A percentile compares a stretch with the other conserved stretches of the same genome.
Conservation (phyloP, 805 yeast genomes). For the Candida manassasensis region DNA sequence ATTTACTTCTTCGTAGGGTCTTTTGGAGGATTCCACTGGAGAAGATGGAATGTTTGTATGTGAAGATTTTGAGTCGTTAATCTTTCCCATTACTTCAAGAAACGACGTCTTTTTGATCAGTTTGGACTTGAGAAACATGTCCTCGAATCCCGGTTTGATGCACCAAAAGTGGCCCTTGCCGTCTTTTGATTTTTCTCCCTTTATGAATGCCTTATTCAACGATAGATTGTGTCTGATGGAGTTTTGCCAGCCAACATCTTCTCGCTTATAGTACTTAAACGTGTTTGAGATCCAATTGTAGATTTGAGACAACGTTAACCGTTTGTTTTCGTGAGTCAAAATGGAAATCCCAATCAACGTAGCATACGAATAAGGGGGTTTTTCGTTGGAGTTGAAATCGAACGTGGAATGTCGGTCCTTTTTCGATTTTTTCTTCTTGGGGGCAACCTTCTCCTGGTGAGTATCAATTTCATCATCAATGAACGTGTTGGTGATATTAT, state of each 20-base stretch:
- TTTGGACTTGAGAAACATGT: constrained; percentile 64
- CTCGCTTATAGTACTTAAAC: constrained; percentile 74
- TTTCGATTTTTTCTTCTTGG: constrained; percentile 19
- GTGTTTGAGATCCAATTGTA: constrained; percentile 89
- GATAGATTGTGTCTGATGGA: constrained; percentile 93
- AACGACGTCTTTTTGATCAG: constrained; percentile 41
- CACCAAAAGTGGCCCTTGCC: constrained; percentile 94
- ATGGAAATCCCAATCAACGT: constrained; percentile 91
- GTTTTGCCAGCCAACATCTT: constrained; percentile 96
- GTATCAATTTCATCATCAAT: background rate
- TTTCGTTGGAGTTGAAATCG: constrained; percentile 51
- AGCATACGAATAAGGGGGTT: constrained; percentile 95
- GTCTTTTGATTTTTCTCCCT: constrained; percentile 86
- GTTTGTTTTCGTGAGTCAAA: constrained; percentile 60
- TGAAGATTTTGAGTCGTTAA: constrained; percentile 15
- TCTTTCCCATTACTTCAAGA: constrained; percentile 42
- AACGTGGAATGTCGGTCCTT: constrained; percentile 41
- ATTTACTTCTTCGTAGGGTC: background rate
- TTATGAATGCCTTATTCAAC: constrained; percentile 86
- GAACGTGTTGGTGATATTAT: background rate
- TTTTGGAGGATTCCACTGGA: constrained; percentile 15
- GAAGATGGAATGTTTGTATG: constrained; percentile 29
- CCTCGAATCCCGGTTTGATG: constrained; percentile 77
- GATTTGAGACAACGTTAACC: constrained; percentile 55
- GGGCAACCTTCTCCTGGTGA: background rate